Percentiles rank a stretch among this genome's conserved stretches.
These are phyloP conservation scores for Corymbia calophylla DNA, from an alignment of 441 rosid genomes.

Conservation along the genomic window DNA sequence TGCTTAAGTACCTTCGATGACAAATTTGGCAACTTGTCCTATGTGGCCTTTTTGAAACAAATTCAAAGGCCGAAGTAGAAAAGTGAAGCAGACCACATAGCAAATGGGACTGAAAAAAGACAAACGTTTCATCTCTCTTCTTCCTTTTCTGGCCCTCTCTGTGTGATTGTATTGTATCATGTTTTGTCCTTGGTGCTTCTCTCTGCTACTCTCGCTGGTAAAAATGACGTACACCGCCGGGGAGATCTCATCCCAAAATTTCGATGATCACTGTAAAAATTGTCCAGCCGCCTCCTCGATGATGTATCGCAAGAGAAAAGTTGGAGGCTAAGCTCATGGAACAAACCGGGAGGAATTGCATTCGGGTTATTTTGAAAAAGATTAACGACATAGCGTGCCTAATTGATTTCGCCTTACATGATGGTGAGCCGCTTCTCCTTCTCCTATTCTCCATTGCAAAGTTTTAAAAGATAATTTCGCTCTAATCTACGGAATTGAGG, in stretches of 20 bases:
- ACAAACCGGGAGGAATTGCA: neutral
- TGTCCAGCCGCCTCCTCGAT: neutral
- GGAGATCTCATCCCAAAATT: neutral
- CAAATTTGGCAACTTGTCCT: neutral
- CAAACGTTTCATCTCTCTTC: neutral
- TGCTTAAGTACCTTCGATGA: accelerated
- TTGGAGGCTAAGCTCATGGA: neutral
- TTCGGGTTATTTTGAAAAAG: neutral
- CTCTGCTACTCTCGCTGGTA: neutral
- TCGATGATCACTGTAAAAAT: neutral
- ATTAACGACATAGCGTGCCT: neutral
- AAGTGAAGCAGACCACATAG: neutral
- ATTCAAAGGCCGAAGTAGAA: neutral
- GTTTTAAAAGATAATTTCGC: neutral
- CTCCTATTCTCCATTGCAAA: neutral
- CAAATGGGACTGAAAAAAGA: neutral
- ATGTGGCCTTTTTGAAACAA: neutral
- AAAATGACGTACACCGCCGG: neutral
- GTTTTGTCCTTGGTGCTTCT: neutral
- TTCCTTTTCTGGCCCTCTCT: neutral
- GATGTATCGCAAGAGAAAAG: neutral
- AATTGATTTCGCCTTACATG: neutral
- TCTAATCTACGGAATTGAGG: neutral
- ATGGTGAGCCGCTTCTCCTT: neutral
- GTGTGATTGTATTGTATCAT: neutral